Percentiles rank a stretch among this genome's conserved stretches.
These are phyloP conservation scores for Austroboletus eburneus DNA, from an alignment of 768 basidiomycete genomes.

Conservation along the genomic window DNA sequence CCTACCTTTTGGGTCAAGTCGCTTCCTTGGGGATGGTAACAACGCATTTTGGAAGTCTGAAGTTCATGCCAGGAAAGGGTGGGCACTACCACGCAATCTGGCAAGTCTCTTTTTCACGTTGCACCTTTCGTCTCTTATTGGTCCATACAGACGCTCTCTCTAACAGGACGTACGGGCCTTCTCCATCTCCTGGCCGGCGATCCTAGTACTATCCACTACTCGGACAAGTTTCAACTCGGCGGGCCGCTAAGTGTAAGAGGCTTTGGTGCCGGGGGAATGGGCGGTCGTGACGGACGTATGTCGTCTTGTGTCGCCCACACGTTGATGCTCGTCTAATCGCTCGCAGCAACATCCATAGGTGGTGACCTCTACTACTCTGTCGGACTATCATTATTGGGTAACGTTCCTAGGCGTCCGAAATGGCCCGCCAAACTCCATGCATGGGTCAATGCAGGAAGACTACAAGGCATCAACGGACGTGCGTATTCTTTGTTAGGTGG, in stretches of 20 bases:
- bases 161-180: conserved; percentile 68
- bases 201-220: conserved; percentile 45
- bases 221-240: conserved; percentile 90
- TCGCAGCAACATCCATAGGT: conserved; percentile 77
- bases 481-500: conserved; percentile 16
- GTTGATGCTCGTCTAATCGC: background rate
- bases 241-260: conserved; percentile 83
- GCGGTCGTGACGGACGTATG: conserved; percentile 70
- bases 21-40: conserved; percentile 18
- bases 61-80: conserved; percentile 19
- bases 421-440: conserved; percentile 84
- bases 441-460: conserved; percentile 78
- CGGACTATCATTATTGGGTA: conserved; percentile 70
- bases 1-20: background rate
- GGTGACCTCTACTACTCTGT: conserved; percentile 80
- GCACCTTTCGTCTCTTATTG: background rate
- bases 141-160: conserved; percentile 61
- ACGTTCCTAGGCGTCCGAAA: conserved; percentile 65
- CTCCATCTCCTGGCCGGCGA: conserved; percentile 57
- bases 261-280: conserved; percentile 73
- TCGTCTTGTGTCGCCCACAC: conserved; percentile 1
- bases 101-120: conserved; percentile 8
- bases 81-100: conserved; percentile 19
- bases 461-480: conserved; percentile 62
- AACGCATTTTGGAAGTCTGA: conserved; percentile 29